Conservation (phyloP, 768 basidiomycete species). For the Pleurotus djamor region DNA sequence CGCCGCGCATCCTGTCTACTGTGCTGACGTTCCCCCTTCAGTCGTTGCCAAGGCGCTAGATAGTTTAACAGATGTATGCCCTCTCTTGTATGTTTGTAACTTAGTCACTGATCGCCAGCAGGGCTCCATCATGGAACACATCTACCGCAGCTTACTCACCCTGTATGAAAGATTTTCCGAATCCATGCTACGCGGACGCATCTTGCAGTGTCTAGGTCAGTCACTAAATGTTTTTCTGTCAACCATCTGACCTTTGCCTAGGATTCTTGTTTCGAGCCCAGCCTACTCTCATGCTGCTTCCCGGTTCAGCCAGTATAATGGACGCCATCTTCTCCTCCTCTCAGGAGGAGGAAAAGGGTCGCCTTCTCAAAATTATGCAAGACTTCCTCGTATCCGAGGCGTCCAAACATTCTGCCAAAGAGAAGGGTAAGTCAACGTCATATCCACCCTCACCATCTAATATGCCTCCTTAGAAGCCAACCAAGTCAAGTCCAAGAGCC, state of each 20-base stretch:
- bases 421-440: slow-evolving; percentile 48
- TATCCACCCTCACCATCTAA: background rate
- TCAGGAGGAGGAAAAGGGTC: slow-evolving; percentile 70
- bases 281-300: slow-evolving; percentile 86
- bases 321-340: slow-evolving; percentile 79
- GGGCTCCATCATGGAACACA: slow-evolving; percentile 78
- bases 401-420: slow-evolving; percentile 68
- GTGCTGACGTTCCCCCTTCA: slow-evolving; percentile 17
- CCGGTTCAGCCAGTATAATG: slow-evolving; percentile 81
- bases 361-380: slow-evolving; percentile 84
- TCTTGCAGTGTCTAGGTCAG: slow-evolving; percentile 85
- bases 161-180: slow-evolving; percentile 70
- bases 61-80: slow-evolving; percentile 50
- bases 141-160: slow-evolving; percentile 70
- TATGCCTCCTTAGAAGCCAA: slow-evolving; percentile 26
- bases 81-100: background rate
- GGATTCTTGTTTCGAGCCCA: slow-evolving; percentile 93
- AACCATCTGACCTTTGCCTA: slow-evolving; percentile 21
- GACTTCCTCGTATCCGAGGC: slow-evolving; percentile 88
- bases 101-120: slow-evolving; percentile 20
- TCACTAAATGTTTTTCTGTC: background rate
- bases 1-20: background rate
- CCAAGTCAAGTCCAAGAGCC: slow-evolving; percentile 41
- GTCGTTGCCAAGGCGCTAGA: slow-evolving; percentile 58
- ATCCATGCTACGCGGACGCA: slow-evolving; percentile 58